Base-by-base conservation (phyloP, 257 asterid species). In the Scutellaria galericulata region DNA sequence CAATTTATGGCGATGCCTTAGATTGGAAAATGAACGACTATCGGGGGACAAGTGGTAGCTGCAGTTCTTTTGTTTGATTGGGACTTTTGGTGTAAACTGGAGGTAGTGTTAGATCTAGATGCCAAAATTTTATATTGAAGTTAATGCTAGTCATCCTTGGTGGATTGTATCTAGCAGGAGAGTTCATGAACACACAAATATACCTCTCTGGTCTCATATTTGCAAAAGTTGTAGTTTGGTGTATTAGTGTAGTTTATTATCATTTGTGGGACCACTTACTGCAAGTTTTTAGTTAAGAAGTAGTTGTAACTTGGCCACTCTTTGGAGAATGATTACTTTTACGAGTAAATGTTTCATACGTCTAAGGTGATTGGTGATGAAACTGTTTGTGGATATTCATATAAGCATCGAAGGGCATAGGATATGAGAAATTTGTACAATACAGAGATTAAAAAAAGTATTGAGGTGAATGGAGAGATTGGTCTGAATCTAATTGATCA, bases 31-130 rank as follows among this genome's bases (percentile, higher is more conserved):
- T 42, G 35, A n/a, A 15, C 27, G 61, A 41, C 2, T 58, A 72
- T 71, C 50, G 31, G 31, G 13, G 60, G 11, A 8, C 6, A 24
- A 27, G 6, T 18, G 77, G 77, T 27, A 54, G 74, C 59, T 13
- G 51, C 70, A 15, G 64, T 31, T 31, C 41, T 24, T 50, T 24
- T 18, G 20, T 39, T 76, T 62, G 54, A 65, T 58, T 61, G 51
- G 75, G 55, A 64, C 47, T 56, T 46, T 20, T n/a, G 53, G 50
- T 9, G 20, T 27, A 42, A 65, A 40, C 44, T 69, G 44, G 60
- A 56, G 77, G 65, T 51, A 57, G 31, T 71, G 60, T 59, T 6
- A 35, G 12, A 15, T 63, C 56, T 64, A 64, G 73, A 18, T 35
- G 39, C 14, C 73, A 8, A 44, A 22, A 5, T 48, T 50, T 57